A percentile compares a stretch with the other conserved stretches of the same genome.
Conservation (phyloP, 345 rosid species). For the Toxicodendron radicans region DNA sequence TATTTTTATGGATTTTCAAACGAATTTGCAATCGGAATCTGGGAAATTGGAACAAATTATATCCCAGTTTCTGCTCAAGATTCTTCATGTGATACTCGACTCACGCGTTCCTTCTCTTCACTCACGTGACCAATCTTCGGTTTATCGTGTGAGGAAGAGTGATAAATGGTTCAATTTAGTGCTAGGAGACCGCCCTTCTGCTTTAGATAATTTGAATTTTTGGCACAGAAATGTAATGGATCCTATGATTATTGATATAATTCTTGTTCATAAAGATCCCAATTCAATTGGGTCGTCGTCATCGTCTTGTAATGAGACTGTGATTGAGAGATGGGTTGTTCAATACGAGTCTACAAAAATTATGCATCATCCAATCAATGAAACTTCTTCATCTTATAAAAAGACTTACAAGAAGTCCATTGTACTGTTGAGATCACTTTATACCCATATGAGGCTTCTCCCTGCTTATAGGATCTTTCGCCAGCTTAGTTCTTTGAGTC, state of each 20-base stretch:
- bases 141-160: constrained; percentile 53
- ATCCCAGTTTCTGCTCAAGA: constrained; percentile 73
- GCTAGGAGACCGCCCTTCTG: constrained; percentile 81
- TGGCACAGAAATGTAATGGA: constrained; percentile 74
- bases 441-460: constrained; percentile 72
- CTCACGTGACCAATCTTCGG: constrained; percentile 36
- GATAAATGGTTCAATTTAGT: constrained; percentile 93
- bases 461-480: constrained; percentile 75
- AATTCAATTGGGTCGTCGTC: constrained; percentile 30
- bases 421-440: constrained; percentile 68
- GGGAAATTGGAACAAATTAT: constrained; percentile 72
- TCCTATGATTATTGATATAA: constrained; percentile 78
- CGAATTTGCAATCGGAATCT: constrained; percentile 32
- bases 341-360: constrained; percentile 60
- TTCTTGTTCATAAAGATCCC: constrained; percentile 56
- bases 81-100: constrained; percentile 68
- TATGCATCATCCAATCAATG: constrained; percentile 43
- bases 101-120: constrained; percentile 80
- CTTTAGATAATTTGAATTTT: constrained; percentile 61
- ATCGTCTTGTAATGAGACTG: constrained; percentile 48
- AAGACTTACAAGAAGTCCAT: constrained; percentile 83
- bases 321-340: constrained; percentile 86
- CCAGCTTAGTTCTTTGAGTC: constrained; percentile 58
- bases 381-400: constrained; percentile 52
- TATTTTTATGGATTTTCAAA: constrained; percentile 40